A percentile compares a stretch with the other conserved stretches of the same genome.
Conservation (phyloP, 2,329 filamentous ascomycete genomes). For the Diplodia sapinea region DNA sequence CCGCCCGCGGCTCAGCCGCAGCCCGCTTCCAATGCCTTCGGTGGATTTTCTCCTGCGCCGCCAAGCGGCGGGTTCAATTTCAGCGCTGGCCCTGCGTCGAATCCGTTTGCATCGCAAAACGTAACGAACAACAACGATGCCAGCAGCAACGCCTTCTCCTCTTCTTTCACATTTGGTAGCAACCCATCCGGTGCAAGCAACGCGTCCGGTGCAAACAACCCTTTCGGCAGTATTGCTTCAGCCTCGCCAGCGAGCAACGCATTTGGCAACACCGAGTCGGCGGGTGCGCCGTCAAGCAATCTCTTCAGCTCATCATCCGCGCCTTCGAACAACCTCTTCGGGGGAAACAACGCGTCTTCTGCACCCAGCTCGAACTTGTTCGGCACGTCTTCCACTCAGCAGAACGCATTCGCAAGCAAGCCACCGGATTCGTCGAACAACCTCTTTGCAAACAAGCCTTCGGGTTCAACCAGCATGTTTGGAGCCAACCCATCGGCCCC, state of each 20-base stretch:
- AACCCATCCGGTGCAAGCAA: slow-evolving; percentile 6
- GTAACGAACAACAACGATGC: slow-evolving; percentile 37
- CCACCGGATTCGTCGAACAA: slow-evolving; percentile 4
- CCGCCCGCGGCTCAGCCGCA: slow-evolving; percentile 19
- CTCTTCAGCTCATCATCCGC: slow-evolving; percentile 7
- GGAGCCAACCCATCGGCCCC: slow-evolving; percentile 11
- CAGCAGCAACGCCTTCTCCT: slow-evolving; percentile 34
- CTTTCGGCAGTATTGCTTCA: background rate
- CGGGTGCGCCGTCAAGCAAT: slow-evolving; percentile 4
- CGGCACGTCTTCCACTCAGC: slow-evolving; percentile 4
- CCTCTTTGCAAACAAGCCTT: background rate
- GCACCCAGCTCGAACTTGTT: slow-evolving; percentile 6
- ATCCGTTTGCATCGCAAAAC: slow-evolving; percentile 36
- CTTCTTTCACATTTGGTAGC: slow-evolving; percentile 36
- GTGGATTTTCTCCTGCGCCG: slow-evolving; percentile 14
- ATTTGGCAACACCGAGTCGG: background rate
- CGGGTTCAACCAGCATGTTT: slow-evolving; percentile 3
- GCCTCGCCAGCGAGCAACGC: background rate
- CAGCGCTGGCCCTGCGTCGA: slow-evolving; percentile 29
- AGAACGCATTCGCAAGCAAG: slow-evolving; percentile 8
- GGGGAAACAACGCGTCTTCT: background rate
- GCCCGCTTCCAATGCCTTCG: background rate
- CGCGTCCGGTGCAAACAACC: background rate
- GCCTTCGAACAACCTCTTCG: slow-evolving; percentile 10
- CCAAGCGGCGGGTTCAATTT: slow-evolving; percentile 39